Evolutionary conservation across 2,329 filamentous ascomycete genomes (phyloP), one percentile per base, ranked within the genome.

Genomic region (Phialophora verrucosa): DNA sequence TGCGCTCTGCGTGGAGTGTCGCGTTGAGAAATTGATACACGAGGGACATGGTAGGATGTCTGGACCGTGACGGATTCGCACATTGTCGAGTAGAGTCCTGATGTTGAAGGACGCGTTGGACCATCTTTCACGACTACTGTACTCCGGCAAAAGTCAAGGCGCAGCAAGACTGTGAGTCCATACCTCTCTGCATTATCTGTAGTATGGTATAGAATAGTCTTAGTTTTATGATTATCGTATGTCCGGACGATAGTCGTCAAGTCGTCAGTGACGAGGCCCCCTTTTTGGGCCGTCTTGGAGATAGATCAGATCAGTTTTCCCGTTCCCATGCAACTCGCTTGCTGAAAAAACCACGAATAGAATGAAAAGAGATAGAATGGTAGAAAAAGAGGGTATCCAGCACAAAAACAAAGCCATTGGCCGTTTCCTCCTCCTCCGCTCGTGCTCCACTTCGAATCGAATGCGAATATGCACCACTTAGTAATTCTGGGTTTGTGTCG

Each of bases 401-500:
- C 38, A 44, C 17, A 17, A n/a, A 42, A 17, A n/a, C 38, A 44
- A 8, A n/a, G 38, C 38, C 38, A n/a, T n/a, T 8, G 14, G 38
- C 38, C 32, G 4, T 35, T n/a, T 50, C 47, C 35, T 17, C 35
- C 35, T 42, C 17, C 17, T n/a, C 17, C 14, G 6, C 7, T 8
- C n/a, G 38, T 44, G 38, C 27, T 53, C 17, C 23, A 14, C 20
- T 14, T 53, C 8, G 49, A 12, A 12, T 14, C 3, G 10, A 38
- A 50, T 49, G 49, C 14, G 2, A 32, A 29, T 17, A 20, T n/a
- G 27, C 25, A 54, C 29, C 17, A 25, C 32, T 63, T 27, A 57
- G 32, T 58, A 57, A 4, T 14, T 54, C 38, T 57, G 32, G 23
- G 57, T 47, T 23, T 58, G 59, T 10, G 23, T 59, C 51, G 59